These are phyloP conservation scores for Rubia yunnanensis DNA, from an alignment of 257 asterid species.

Conservation along the genomic window DNA sequence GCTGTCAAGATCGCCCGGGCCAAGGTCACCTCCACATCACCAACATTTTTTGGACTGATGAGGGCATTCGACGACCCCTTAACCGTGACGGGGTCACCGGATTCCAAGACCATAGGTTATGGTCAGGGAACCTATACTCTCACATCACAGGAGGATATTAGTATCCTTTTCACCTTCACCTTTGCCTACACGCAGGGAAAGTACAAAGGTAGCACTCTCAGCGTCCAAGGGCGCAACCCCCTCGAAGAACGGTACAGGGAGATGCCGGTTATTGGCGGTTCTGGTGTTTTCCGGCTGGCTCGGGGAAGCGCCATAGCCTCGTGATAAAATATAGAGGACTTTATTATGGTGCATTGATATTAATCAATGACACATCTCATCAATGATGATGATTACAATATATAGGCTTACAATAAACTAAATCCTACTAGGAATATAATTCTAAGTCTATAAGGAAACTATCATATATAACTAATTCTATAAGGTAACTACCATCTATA, in stretches of 20 bases:
- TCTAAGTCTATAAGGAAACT: no score
- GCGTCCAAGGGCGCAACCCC: not conserved
- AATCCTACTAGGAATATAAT: no score
- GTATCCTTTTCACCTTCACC: not conserved
- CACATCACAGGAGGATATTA: not conserved
- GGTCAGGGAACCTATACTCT: not conserved
- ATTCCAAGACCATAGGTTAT: not conserved
- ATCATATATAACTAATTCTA: no score
- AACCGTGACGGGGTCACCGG: not conserved
- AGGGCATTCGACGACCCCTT: not conserved
- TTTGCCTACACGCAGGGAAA: not conserved
- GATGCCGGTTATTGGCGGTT: not conserved
- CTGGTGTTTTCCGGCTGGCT: not conserved
- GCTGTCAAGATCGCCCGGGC: slow-evolving; percentile 4
- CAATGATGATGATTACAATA: no score
- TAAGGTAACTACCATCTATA: no score
- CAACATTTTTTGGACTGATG: not conserved
- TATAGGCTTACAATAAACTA: no score
- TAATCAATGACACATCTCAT: no score
- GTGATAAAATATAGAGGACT: no score
- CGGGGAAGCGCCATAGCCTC: not conserved
- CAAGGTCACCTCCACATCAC: not conserved
- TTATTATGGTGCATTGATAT: no score
- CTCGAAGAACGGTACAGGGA: not conserved
- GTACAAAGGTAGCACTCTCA: not conserved